These are phyloP conservation scores for Senna tora DNA, from an alignment of 306 rosid species.

Conservation along the genomic window DNA sequence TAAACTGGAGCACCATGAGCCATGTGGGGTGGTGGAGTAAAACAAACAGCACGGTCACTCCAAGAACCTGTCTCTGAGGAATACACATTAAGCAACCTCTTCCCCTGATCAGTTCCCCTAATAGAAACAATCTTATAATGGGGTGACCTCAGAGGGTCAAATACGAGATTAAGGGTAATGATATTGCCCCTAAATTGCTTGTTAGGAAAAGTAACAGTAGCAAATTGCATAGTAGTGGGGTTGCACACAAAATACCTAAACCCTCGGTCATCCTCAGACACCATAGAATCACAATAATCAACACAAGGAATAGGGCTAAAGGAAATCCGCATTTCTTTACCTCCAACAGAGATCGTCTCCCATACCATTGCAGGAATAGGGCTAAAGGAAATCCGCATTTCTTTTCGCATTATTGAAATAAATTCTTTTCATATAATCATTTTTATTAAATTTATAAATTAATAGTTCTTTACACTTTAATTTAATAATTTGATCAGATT, in stretches of 20 bases:
- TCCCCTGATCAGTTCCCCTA: neutral
- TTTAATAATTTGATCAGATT: too few relatives aligned
- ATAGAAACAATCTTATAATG: neutral
- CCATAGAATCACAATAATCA: neutral
- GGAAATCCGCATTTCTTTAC: neutral
- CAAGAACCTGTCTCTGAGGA: neutral
- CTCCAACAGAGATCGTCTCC: neutral
- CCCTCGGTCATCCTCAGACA: neutral
- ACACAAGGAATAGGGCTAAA: neutral
- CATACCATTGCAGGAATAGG: neutral
- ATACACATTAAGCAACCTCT: neutral
- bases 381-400: neutral
- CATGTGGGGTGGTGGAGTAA: neutral
- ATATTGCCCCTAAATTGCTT: neutral
- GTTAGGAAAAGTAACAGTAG: neutral
- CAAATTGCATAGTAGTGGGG: neutral
- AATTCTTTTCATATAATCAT: too few relatives aligned
- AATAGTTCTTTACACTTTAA: too few relatives aligned
- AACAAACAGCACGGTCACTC: neutral
- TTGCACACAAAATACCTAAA: neutral
- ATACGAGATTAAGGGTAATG: neutral
- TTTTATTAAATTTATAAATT: too few relatives aligned
- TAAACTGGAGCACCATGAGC: neutral
- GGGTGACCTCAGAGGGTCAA: conserved; percentile 5
- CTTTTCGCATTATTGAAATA: neutral